phyloP scores from a whole-genome alignment of 1,139 yeast species.

The Saccharomyces hybrid region DNA sequence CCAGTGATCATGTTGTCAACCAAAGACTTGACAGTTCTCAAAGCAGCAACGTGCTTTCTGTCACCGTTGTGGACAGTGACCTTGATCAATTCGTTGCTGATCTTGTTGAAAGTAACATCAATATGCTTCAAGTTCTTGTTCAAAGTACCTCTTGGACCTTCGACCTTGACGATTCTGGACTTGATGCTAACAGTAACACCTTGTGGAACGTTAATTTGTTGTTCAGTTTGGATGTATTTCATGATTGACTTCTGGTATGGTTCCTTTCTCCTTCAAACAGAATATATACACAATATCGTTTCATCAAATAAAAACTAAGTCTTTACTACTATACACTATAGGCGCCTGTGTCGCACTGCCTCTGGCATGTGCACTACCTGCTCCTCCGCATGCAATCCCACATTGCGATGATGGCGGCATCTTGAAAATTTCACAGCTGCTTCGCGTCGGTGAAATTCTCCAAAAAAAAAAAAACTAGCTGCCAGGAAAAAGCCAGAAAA shows the following conservation, averaged over 20 bases:
- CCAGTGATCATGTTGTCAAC: constrained; percentile 93
- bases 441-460: constrained; percentile 2
- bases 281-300: not conserved
- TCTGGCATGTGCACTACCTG: constrained; percentile 62
- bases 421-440: not conserved
- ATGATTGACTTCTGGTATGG: constrained; percentile 47
- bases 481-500: not conserved
- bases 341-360: constrained; percentile 36
- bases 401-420: not conserved
- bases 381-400: constrained; percentile 36
- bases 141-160: constrained; percentile 98
- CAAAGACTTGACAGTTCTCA: constrained; percentile 96
- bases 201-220: constrained; percentile 85
- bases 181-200: constrained; percentile 88
- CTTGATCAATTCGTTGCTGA: constrained; percentile 65
- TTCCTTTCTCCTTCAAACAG: not conserved
- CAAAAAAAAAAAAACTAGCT: not conserved
- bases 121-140: constrained; percentile 90
- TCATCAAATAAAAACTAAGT: not conserved
- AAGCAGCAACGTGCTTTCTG: constrained; percentile 99
- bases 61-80: constrained; percentile 97
- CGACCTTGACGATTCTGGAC: constrained; percentile 83
- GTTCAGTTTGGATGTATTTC: constrained; percentile 96
- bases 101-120: constrained; percentile 84
- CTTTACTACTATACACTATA: not conserved